These are phyloP conservation scores for Leucosporidium creatinivorum DNA, from an alignment of 768 basidiomycete species.

Conservation along the genomic window DNA sequence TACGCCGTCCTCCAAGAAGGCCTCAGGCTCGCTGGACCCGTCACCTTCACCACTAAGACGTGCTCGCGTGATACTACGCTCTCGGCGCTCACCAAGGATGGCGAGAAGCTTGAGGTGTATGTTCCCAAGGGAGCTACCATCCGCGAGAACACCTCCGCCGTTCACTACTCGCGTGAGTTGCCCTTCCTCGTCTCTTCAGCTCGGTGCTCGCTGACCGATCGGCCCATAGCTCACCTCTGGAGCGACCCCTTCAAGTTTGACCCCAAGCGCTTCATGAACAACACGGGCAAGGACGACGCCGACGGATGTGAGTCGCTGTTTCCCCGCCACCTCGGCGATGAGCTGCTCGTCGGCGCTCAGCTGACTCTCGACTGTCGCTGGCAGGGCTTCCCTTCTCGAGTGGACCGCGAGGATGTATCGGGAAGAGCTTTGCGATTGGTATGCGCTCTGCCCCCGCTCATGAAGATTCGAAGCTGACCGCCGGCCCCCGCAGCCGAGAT, in stretches of 20 bases:
- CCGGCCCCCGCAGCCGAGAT: conserved; percentile 21
- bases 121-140: not conserved
- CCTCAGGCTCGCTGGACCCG: conserved; percentile 10
- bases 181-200: not conserved
- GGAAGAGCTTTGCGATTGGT: conserved; percentile 15
- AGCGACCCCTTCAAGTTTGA: not conserved
- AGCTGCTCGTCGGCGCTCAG: too few species aligned
- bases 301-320: too few species aligned
- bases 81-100: not conserved
- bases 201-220: not conserved
- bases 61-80: not conserved
- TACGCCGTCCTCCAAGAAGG: conserved; percentile 12
- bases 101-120: not conserved
- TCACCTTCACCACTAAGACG: not conserved
- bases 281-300: too few species aligned
- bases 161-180: conserved; percentile 5
- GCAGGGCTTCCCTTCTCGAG: conserved; percentile 2
- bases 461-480: too few species aligned
- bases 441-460: too few species aligned
- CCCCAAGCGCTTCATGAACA: conserved; percentile 6
- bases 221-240: not conserved
- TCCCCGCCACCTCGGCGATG: too few species aligned
- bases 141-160: conserved; percentile 3
- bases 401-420: conserved; percentile 13
- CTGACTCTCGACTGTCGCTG: too few species aligned